These are phyloP conservation scores for Lecanoromycetidae sp. DNA, from an alignment of 2,329 filamentous ascomycete genomes.

Conservation along the genomic window DNA sequence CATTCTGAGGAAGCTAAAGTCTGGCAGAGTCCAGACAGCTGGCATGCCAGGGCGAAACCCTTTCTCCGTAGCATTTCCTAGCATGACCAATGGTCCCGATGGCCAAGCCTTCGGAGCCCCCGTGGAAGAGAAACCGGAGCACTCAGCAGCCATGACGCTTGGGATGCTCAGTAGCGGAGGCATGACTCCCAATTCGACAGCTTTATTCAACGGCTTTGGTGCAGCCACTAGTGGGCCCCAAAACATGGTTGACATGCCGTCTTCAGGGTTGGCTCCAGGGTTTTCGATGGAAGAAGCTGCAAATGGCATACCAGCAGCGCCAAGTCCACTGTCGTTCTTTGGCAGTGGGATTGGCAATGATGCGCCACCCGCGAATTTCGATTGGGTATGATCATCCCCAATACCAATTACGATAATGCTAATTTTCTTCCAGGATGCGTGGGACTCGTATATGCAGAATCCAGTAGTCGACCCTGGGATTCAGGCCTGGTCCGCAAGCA, in stretches of 20 bases:
- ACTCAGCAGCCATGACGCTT: slow-evolving; percentile 57
- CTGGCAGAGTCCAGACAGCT: slow-evolving; percentile 18
- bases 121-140: slow-evolving; percentile 50
- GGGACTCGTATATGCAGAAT: slow-evolving; percentile 58
- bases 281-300: slow-evolving; percentile 20
- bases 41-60: slow-evolving; percentile 22
- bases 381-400: slow-evolving; percentile 43
- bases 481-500: slow-evolving; percentile 14
- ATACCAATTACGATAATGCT: background rate
- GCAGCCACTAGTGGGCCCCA: slow-evolving; percentile 20
- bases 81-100: slow-evolving; percentile 18
- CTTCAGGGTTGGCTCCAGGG: slow-evolving; percentile 25
- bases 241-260: slow-evolving; percentile 23
- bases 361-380: slow-evolving; percentile 42
- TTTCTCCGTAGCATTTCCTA: slow-evolving; percentile 21
- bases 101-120: slow-evolving; percentile 15
- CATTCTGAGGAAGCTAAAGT: slow-evolving; percentile 65
- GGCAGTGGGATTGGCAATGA: slow-evolving; percentile 41
- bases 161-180: slow-evolving; percentile 54
- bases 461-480: slow-evolving; percentile 31
- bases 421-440: slow-evolving; percentile 43
- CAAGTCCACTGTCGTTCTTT: slow-evolving; percentile 47
- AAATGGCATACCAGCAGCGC: slow-evolving; percentile 31
- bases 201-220: slow-evolving; percentile 26
- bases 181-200: slow-evolving; percentile 38